Evolutionary conservation across 2,329 filamentous ascomycete genomes (phyloP).

Genomic region (Cladophialophora psammophila): DNA sequence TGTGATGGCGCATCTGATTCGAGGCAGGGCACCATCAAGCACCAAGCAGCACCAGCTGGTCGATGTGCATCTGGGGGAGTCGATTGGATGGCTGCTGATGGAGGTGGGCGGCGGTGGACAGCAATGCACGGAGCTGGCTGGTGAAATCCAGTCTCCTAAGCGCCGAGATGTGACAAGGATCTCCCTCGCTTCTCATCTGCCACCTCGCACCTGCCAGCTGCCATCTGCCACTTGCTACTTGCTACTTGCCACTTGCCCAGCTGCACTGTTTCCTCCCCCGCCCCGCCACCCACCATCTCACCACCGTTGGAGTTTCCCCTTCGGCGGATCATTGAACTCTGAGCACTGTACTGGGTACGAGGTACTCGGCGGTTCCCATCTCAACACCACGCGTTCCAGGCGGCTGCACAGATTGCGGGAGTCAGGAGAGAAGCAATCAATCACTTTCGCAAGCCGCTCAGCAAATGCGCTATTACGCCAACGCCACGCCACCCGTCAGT

Average conservation of each 20-base stretch:
- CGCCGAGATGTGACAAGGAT: conserved; percentile 3
- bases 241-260: no score
- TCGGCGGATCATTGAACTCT: no score
- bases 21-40: neutral
- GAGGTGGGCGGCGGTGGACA: neutral
- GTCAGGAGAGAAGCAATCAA: neutral
- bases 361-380: neutral
- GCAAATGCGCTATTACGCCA: neutral
- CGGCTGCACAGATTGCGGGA: conserved; percentile 9
- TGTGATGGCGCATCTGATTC: conserved; percentile 11
- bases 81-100: neutral
- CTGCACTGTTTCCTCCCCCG: neutral
- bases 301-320: neutral
- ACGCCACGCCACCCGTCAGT: neutral
- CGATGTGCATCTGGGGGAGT: neutral
- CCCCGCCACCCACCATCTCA: neutral
- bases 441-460: neutral
- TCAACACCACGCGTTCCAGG: neutral
- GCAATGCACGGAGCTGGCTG: neutral
- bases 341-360: no score
- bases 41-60: neutral
- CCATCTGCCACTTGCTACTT: no score
- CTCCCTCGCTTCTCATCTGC: no score
- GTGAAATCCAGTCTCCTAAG: neutral
- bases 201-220: neutral